A percentile compares a stretch with the other conserved stretches of the same genome.
Evolutionary conservation across 176 grass and related monocot species (phyloP).

Genomic region (Lolium multiflorum): DNA sequence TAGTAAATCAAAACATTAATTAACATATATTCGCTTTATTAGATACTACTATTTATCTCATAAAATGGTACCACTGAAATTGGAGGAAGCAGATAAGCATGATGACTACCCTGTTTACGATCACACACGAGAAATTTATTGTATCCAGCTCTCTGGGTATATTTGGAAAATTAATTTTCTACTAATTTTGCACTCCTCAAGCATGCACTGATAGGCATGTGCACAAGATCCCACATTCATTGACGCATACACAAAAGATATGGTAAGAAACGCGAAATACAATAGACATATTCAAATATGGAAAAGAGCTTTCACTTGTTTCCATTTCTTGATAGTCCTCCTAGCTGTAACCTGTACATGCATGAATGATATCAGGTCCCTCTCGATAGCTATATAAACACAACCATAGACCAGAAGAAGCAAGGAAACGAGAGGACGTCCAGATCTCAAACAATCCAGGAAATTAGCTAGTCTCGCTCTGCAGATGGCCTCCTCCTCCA

Average conservation of each 20-base stretch:
- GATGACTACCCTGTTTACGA: no score
- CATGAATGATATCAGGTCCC: background rate
- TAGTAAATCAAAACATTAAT: constrained; percentile 1
- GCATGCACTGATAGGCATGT: background rate
- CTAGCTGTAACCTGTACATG: background rate
- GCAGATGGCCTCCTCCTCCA: background rate
- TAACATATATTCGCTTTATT: background rate
- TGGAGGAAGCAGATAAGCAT: background rate
- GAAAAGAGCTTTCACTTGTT: background rate
- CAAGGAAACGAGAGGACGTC: background rate
- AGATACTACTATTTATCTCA: background rate
- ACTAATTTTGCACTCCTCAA: background rate
- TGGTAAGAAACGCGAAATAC: background rate
- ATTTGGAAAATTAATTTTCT: background rate
- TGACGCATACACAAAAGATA: background rate
- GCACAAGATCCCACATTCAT: background rate
- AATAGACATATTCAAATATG: background rate
- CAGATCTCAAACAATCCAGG: background rate
- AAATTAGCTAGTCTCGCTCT: background rate
- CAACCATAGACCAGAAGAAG: background rate
- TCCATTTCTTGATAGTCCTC: background rate
- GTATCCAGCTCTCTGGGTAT: background rate
- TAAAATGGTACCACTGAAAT: background rate
- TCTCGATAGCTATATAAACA: background rate
- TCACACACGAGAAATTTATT: background rate